phyloP scores from a whole-genome alignment of 768 basidiomycete genomes.

The Collybia mongolica region DNA sequence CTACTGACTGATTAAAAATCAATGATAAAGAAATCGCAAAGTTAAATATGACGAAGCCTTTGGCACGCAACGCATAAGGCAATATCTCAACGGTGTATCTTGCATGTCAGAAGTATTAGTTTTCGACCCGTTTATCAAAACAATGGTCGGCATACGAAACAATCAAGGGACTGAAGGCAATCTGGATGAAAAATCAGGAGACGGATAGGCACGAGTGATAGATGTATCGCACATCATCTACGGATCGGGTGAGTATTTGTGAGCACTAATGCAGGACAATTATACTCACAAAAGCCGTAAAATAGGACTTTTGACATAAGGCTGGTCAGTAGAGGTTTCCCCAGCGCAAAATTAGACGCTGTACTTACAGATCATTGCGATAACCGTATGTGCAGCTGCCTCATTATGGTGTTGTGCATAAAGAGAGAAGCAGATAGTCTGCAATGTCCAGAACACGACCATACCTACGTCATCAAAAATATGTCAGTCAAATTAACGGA shows the following conservation, averaged over 20 bases:
- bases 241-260: neutral
- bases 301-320: slow-evolving; percentile 21
- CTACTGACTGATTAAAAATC: slow-evolving; percentile 15
- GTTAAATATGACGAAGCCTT: slow-evolving; percentile 15
- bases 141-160: slow-evolving; percentile 23
- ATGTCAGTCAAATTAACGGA: neutral
- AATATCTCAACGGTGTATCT: slow-evolving; percentile 18
- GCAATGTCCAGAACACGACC: slow-evolving; percentile 55
- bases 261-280: neutral
- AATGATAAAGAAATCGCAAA: slow-evolving; percentile 16
- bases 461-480: slow-evolving; percentile 33
- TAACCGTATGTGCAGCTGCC: slow-evolving; percentile 53
- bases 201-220: neutral
- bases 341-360: neutral
- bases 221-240: slow-evolving; percentile 21
- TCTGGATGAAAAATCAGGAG: slow-evolving; percentile 11
- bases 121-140: neutral
- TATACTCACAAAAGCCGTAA: slow-evolving; percentile 30
- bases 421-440: slow-evolving; percentile 48
- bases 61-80: slow-evolving; percentile 15
- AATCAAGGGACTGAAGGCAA: slow-evolving; percentile 33
- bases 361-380: slow-evolving; percentile 39
- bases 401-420: slow-evolving; percentile 36
- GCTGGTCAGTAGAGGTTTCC: neutral
- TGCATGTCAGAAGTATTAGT: too few relatives aligned